Percentiles rank a stretch among this genome's conserved stretches.
These are phyloP conservation scores for Rhytidhysteron rufulum DNA, from an alignment of 2,329 filamentous ascomycete species.

Conservation along the genomic window DNA sequence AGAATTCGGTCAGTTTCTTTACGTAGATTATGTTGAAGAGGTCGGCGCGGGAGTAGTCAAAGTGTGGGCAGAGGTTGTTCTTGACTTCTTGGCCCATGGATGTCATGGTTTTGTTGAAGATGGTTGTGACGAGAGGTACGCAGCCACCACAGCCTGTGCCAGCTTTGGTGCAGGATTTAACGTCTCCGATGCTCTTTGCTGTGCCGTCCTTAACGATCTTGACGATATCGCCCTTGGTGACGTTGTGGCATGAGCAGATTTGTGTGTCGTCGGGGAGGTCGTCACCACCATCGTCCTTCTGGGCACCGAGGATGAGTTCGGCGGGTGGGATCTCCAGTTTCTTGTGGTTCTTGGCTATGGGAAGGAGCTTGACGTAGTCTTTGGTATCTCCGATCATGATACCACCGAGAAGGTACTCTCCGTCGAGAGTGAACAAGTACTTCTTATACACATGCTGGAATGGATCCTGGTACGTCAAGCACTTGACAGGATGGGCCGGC, in stretches of 20 bases:
- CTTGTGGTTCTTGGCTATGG: constrained; percentile 82
- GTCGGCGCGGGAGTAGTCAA: constrained; percentile 77
- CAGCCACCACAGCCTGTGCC: constrained; percentile 89
- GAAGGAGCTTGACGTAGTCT: constrained; percentile 85
- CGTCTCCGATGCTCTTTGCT: constrained; percentile 75
- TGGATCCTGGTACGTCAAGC: constrained; percentile 82
- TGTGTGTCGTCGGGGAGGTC: constrained; percentile 83
- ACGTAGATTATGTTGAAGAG: constrained; percentile 87
- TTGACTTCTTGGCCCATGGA: constrained; percentile 83
- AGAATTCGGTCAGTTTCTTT: constrained; percentile 69
- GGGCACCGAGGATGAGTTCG: constrained; percentile 77
- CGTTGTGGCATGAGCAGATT: constrained; percentile 91
- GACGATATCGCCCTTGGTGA: constrained; percentile 77
- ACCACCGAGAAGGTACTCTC: constrained; percentile 85
- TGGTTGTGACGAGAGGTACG: constrained; percentile 80
- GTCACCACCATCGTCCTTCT: constrained; percentile 71
- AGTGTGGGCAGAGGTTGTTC: constrained; percentile 82
- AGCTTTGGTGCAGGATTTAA: constrained; percentile 89
- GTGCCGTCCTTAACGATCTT: constrained; percentile 69
- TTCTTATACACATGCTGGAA: constrained; percentile 91
- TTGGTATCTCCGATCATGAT: constrained; percentile 96
- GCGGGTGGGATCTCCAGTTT: constrained; percentile 71
- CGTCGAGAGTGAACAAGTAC: constrained; percentile 84
- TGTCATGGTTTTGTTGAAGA: constrained; percentile 86
- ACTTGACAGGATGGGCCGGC: constrained; percentile 65